A percentile compares a stretch with the other conserved stretches of the same genome.
Conservation (phyloP, 2,329 filamentous ascomycete species). For the Fusarium sp. region DNA sequence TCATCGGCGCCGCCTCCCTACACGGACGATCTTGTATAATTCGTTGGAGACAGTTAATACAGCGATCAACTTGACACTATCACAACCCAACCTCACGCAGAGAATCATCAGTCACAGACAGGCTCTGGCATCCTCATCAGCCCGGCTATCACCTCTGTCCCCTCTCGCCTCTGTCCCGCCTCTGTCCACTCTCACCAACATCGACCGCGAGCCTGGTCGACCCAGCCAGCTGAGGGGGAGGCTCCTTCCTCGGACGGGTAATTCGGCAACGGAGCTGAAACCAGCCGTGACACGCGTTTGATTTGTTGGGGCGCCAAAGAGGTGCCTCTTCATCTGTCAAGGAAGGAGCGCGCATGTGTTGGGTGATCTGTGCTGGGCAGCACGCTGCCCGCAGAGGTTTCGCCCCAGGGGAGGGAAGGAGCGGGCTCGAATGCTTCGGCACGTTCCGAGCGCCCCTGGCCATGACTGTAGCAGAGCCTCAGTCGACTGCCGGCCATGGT, state of each 20-base stretch:
- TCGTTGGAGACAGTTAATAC: background rate
- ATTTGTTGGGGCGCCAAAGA: background rate
- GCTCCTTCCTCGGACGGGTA: background rate
- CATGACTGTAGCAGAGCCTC: background rate
- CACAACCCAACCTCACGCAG: background rate
- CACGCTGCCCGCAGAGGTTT: background rate
- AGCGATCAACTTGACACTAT: background rate
- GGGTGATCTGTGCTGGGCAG: background rate
- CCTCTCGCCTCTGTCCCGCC: background rate
- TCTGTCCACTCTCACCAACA: background rate
- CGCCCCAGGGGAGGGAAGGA: conserved; percentile 3
- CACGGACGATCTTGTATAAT: conserved; percentile 43
- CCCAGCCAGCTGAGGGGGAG: background rate
- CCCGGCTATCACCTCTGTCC: no score
- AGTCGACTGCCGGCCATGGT: background rate
- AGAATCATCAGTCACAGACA: background rate
- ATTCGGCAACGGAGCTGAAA: background rate
- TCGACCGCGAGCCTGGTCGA: background rate
- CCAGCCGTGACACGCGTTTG: background rate
- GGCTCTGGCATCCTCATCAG: background rate
- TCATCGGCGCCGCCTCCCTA: conserved; percentile 45
- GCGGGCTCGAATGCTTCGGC: background rate
- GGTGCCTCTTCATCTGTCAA: background rate
- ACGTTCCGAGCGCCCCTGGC: background rate
- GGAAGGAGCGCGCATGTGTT: background rate